Evolutionary conservation across 352 stramenopile genomes (phyloP), one percentile per base, ranked within the genome.

Genomic region (Achlya hypogyna): DNA sequence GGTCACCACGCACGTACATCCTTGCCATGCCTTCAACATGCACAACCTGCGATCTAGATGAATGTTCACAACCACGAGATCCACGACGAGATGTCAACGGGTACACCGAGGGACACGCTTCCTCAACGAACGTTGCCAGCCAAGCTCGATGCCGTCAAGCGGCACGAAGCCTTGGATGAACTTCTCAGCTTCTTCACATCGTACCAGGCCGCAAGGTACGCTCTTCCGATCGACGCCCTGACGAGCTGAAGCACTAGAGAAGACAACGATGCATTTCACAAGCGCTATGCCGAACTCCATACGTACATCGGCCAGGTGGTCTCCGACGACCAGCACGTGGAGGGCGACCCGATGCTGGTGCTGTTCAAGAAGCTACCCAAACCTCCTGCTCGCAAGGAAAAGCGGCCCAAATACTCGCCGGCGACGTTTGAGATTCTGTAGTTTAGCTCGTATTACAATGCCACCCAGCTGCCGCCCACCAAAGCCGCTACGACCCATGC

Each of bases 41-140:
- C n/a, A n/a, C n/a, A n/a, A n/a, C n/a, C n/a, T n/a, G n/a, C n/a
- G n/a, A n/a, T n/a, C 2, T 62, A 64, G 54, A 22, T 64, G 35
- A 35, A 64, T 35, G 54, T 64, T n/a, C 54, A 64, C 54, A 64
- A 64, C 54, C 54, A 64, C 35, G 25, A 64, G n/a, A 18, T 45
- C 12, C n/a, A 10, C 12, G 38, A 45, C 2, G 38, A 45, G 12
- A 18, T 9, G 38, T n/a, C n/a, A n/a, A n/a, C n/a, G n/a, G n/a
- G 5, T 9, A 59, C 38, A 16, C 51, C 20, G 9, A 8, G 38
- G 18, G 14, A 14, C 51, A 14, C 51, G 0, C 20, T 14, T n/a
- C n/a, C n/a, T n/a, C n/a, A n/a, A 45, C 2, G 38, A 5, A 28
- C 22, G 53, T 9, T 62, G 23, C 53, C 53, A 25, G 27, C 14